Conservation (phyloP, 495 filamentous ascomycete species). For the Hypomontagnella monticulosa region DNA sequence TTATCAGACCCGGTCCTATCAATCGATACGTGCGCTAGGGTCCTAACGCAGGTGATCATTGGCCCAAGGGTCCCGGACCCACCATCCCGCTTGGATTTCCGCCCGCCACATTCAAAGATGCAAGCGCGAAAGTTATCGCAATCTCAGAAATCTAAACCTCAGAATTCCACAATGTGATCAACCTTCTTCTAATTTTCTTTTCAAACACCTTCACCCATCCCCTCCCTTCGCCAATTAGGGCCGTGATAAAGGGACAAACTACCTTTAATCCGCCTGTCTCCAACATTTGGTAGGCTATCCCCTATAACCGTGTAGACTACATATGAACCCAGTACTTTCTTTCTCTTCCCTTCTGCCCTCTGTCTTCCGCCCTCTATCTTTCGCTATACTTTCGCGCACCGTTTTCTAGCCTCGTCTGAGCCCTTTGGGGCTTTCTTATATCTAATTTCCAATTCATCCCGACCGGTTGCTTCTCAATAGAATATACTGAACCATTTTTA, state of each 20-base stretch:
- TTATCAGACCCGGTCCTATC: constrained; percentile 21
- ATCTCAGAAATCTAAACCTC: constrained; percentile 38
- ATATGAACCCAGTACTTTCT: neutral
- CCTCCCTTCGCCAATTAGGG: constrained; percentile 16
- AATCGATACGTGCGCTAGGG: too few species aligned
- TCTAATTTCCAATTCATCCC: neutral
- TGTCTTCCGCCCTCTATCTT: neutral
- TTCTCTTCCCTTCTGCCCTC: constrained; percentile 1
- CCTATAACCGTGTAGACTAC: neutral
- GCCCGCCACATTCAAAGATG: constrained; percentile 38
- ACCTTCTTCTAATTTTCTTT: constrained; percentile 10
- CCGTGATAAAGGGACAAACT: constrained; percentile 7
- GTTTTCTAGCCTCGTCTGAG: neutral
- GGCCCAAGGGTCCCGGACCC: constrained; percentile 19
- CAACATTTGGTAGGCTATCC: constrained; percentile 16
- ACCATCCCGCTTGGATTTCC: constrained; percentile 39
- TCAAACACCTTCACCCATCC: constrained; percentile 2
- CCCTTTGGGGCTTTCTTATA: neutral
- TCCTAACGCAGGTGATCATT: constrained; percentile 11
- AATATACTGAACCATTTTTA: neutral
- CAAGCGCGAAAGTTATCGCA: constrained; percentile 45
- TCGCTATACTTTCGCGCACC: neutral
- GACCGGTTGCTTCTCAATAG: too few species aligned
- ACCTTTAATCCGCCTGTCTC: neutral
- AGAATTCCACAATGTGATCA: constrained; percentile 41